Conservation (phyloP, 768 basidiomycete species). For the Amanita molliuscula region DNA sequence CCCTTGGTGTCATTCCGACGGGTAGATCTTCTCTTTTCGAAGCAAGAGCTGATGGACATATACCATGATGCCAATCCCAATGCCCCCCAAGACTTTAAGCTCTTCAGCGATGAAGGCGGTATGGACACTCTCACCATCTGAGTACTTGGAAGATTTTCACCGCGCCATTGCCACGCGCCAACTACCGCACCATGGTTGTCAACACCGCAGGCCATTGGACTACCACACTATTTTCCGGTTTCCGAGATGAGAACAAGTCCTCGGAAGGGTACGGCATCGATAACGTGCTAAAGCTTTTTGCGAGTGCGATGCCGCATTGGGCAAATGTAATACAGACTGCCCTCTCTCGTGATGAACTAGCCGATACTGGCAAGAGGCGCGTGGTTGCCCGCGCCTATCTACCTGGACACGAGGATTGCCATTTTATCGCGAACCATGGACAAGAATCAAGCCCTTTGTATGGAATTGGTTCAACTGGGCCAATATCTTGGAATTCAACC, state of each 20-base stretch:
- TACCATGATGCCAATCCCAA: constrained; percentile 26
- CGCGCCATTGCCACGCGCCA: constrained; percentile 32
- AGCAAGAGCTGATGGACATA: constrained; percentile 35
- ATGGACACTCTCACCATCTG: constrained; percentile 43
- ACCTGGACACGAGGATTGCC: constrained; percentile 60
- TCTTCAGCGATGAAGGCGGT: constrained; percentile 46
- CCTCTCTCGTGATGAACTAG: constrained; percentile 23
- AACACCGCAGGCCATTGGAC: constrained; percentile 69
- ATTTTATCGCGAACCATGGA: constrained; percentile 35
- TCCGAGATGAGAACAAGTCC: constrained; percentile 13
- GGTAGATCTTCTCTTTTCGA: constrained; percentile 46
- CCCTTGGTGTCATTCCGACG: constrained; percentile 60
- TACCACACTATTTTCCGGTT: constrained; percentile 35
- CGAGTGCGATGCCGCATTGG: constrained; percentile 47
- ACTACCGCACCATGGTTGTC: constrained; percentile 52
- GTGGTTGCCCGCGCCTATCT: constrained; percentile 52
- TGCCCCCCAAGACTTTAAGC: constrained; percentile 18
- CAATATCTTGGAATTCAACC: constrained; percentile 46
- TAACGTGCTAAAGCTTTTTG: constrained; percentile 47
- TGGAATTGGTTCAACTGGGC: constrained; percentile 60
- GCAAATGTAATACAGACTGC: constrained; percentile 37
- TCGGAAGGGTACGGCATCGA: constrained; percentile 38
- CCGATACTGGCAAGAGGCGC: constrained; percentile 21
- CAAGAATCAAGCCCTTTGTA: constrained; percentile 28
- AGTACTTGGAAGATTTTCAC: constrained; percentile 45